A percentile compares a stretch with the other conserved stretches of the same genome.
Evolutionary conservation across 768 basidiomycete species (phyloP).

Genomic region (Boletus subcaerulescens): DNA sequence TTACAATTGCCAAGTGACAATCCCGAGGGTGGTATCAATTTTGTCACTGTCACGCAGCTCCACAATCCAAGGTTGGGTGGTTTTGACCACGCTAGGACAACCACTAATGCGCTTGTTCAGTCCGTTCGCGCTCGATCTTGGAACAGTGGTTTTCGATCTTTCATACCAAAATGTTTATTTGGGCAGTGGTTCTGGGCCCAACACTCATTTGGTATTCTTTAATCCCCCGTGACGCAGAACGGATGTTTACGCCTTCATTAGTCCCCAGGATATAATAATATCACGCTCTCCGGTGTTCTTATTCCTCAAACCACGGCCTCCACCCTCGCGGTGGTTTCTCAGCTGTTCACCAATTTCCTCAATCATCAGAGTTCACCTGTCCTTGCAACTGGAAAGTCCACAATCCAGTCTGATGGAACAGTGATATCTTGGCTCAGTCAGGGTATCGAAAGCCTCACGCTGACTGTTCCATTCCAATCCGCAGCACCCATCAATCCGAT

Average conservation of each 20-base stretch:
- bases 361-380: conserved; percentile 60
- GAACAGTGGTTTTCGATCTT: conserved; percentile 62
- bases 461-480: conserved; percentile 61
- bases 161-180: conserved; percentile 54
- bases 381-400: conserved; percentile 56
- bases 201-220: conserved; percentile 47
- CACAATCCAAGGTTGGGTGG: conserved; percentile 51
- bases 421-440: conserved; percentile 64
- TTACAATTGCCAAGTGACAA: conserved; percentile 66
- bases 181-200: conserved; percentile 51
- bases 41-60: conserved; percentile 53
- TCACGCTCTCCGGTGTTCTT: conserved; percentile 57
- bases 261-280: conserved; percentile 53
- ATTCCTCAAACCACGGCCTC: conserved; percentile 47
- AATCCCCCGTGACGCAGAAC: neutral
- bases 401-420: conserved; percentile 53
- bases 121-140: conserved; percentile 67
- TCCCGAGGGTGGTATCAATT: conserved; percentile 65
- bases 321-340: conserved; percentile 49
- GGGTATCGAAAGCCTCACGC: conserved; percentile 54
- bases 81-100: neutral
- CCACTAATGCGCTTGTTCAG: conserved; percentile 29
- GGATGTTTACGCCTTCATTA: conserved; percentile 20
- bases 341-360: conserved; percentile 69
- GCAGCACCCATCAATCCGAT: conserved; percentile 57